phyloP scores from a whole-genome alignment of 371 early-diverging fungal species.

The Chytridium lagenaria region DNA sequence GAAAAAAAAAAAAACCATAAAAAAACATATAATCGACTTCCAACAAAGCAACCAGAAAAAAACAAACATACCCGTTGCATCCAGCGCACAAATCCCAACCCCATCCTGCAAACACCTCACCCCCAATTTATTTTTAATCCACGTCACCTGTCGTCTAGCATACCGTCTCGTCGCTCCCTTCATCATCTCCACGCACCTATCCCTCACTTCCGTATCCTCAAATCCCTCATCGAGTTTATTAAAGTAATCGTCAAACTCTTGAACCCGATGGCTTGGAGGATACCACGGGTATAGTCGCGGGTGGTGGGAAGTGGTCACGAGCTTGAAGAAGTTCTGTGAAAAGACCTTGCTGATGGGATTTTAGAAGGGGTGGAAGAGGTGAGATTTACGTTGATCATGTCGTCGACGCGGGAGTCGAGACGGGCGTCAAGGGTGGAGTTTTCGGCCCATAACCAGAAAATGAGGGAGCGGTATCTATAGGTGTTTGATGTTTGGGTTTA shows the following conservation, averaged over 20 bases:
- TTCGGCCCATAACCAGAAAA: constrained; percentile 90
- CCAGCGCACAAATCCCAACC: constrained; percentile 71
- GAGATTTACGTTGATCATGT: constrained; percentile 74
- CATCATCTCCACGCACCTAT: constrained; percentile 78
- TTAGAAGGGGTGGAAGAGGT: not conserved
- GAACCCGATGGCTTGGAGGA: constrained; percentile 86
- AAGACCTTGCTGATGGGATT: not conserved
- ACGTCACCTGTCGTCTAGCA: constrained; percentile 84
- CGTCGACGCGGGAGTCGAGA: constrained; percentile 82
- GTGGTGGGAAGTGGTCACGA: not conserved
- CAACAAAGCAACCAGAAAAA: not conserved
- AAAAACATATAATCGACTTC: not conserved
- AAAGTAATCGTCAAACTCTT: constrained; percentile 76
- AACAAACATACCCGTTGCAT: constrained; percentile 71
- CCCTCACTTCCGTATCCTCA: constrained; percentile 53
- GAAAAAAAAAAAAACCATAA: not conserved
- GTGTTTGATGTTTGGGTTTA: too few relatives aligned
- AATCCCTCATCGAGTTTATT: constrained; percentile 51
- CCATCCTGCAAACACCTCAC: constrained; percentile 42
- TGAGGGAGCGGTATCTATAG: constrained; percentile 69
- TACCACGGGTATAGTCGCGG: constrained; percentile 75
- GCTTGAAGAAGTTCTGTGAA: not conserved
- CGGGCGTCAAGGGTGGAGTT: constrained; percentile 70
- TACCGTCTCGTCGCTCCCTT: constrained; percentile 86
- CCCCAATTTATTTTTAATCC: constrained; percentile 87